A percentile compares a stretch with the other conserved stretches of the same genome.
These are phyloP conservation scores for Poteriospumella lacustris DNA, from an alignment of 108 stramenopile species.

Conservation along the genomic window DNA sequence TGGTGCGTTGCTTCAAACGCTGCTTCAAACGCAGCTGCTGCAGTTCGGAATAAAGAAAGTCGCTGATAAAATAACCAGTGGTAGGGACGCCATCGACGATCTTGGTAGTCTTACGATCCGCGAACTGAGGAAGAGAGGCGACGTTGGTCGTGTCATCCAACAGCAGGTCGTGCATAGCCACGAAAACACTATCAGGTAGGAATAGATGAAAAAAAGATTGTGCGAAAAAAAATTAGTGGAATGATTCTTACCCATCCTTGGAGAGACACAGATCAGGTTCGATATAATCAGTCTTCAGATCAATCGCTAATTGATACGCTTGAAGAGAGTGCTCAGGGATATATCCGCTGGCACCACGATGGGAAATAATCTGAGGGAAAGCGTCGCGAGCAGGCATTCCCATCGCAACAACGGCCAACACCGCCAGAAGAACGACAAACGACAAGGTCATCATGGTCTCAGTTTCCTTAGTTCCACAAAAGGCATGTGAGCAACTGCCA, in stretches of 20 bases:
- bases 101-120: conserved; percentile 24
- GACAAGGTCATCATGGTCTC: no score
- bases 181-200: conserved; percentile 1
- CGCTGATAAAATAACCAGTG: conserved; percentile 24
- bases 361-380: conserved; percentile 14
- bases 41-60: conserved; percentile 65
- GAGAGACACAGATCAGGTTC: conserved; percentile 70
- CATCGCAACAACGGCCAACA: no score
- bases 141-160: conserved; percentile 68
- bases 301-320: conserved; percentile 68
- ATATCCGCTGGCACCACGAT: conserved; percentile 38
- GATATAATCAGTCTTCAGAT: conserved; percentile 71
- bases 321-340: conserved; percentile 68
- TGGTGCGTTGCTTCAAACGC: conserved; percentile 41
- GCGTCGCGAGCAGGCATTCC: neutral
- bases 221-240: no score
- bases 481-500: no score
- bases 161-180: conserved; percentile 61
- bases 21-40: conserved; percentile 55
- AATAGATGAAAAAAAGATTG: no score
- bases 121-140: neutral
- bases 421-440: no score
- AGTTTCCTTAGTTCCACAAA: no score
- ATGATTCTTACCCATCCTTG: conserved; percentile 30
- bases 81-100: neutral